Evolutionary conservation across 1,139 yeast species (phyloP), one percentile per base, ranked within the genome.

Genomic region (Lodderomyces orthopsilosis): DNA sequence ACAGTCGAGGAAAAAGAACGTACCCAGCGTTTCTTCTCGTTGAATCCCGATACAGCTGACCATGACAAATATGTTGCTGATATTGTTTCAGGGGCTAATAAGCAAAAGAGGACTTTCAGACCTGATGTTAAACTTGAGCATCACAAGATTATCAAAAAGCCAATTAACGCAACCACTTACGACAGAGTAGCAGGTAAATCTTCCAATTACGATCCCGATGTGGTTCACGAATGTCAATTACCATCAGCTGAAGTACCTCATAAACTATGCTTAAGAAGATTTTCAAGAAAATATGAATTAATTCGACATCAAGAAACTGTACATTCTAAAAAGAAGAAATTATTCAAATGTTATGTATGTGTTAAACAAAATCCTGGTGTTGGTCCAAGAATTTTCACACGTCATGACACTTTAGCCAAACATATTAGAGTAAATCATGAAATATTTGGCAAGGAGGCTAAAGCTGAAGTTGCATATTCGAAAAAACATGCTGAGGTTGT

Each of bases 231-330:
- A 52, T 73, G 78, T 54, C 77, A 70, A 50, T 58, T 73, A 26
- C 70, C 77, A 2, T 69, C 75, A 1, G 69, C 77, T 6, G 78
- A 73, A 49, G 74, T 68, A 40, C 72, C 75, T 3, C 62, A 83
- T 38, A 72, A 75, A 51, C 75, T 80, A 42, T 91, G 98, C 62
- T 70, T 80, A 52, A 87, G 95, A 56, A 79, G 85, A 50, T 93
- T 93, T 61, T 89, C 97, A 14, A 77, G 98, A 55, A 95, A 96
- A 26, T 93, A 93, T 58, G 98, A 93, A 67, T 74, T 93, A 57
- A 85, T 91, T 24, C 79, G 98, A 56, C 98, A 93, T 63, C 96
- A 91, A 65, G 96, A 93, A 60, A 91, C 98, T 0, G 93, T 93
- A 43, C 98, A 93, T 63, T 93, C 97, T 1, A 75, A 86, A 43